A percentile compares a stretch with the other conserved stretches of the same genome.
These are phyloP conservation scores for Suillus subalutaceus DNA, from an alignment of 768 basidiomycete species.

Conservation along the genomic window DNA sequence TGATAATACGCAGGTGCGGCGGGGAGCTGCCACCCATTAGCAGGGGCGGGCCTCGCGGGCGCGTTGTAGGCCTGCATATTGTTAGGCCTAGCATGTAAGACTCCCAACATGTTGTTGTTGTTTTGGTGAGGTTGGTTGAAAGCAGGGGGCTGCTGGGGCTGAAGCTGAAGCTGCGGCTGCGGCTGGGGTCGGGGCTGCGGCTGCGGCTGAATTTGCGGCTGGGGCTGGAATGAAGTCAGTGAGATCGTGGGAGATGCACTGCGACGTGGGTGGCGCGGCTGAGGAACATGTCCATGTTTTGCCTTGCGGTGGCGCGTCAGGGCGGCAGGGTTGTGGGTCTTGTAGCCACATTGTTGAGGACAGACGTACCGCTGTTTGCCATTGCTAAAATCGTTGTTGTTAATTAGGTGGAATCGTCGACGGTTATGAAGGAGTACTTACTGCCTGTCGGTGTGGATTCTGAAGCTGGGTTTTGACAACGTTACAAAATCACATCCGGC, in stretches of 20 bases:
- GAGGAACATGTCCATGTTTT: slow-evolving; percentile 25
- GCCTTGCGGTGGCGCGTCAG: slow-evolving; percentile 28
- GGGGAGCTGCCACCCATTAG: background rate
- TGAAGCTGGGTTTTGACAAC: slow-evolving; percentile 23
- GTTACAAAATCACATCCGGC: slow-evolving; percentile 18
- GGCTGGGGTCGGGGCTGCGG: background rate
- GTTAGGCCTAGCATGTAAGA: background rate
- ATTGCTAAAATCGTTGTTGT: slow-evolving; percentile 18
- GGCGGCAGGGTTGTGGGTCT: slow-evolving; percentile 26
- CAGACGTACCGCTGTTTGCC: slow-evolving; percentile 19
- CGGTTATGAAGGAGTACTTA: slow-evolving; percentile 4
- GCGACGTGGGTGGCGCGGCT: background rate
- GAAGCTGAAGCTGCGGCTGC: background rate
- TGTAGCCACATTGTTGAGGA: slow-evolving; percentile 18
- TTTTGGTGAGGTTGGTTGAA: too few relatives aligned
- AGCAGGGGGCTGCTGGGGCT: too few relatives aligned
- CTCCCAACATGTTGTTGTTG: background rate
- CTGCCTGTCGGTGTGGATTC: slow-evolving; percentile 25
- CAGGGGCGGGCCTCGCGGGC: background rate
- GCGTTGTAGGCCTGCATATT: background rate
- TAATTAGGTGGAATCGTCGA: background rate
- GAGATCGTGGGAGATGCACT: background rate
- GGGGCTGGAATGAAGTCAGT: background rate
- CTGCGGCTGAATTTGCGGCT: background rate
- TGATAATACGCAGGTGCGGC: background rate